Conservation (phyloP, 176 grass and related monocot genomes). For the Dendrocalamus sinicus region DNA sequence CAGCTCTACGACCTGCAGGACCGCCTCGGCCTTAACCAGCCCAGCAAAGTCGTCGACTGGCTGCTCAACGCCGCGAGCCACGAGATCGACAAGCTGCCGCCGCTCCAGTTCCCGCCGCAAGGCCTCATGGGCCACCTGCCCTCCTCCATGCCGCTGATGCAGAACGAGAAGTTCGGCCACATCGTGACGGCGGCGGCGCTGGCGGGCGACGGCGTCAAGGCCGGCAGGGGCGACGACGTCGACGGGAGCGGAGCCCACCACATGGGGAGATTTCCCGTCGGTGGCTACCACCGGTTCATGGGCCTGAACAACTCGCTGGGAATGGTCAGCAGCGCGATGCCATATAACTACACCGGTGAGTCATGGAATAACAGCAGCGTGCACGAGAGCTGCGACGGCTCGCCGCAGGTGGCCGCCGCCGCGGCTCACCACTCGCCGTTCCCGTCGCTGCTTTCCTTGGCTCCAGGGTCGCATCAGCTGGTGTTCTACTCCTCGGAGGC, state of each 20-base stretch:
- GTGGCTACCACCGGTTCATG: constrained; percentile 61
- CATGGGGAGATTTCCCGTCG: constrained; percentile 30
- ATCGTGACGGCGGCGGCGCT: constrained; percentile 13
- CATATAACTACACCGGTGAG: constrained; percentile 46
- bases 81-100: constrained; percentile 95
- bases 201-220: constrained; percentile 18
- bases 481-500: constrained; percentile 56
- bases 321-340: constrained; percentile 38
- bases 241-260: constrained; percentile 15
- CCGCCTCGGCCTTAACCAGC: constrained; percentile 87
- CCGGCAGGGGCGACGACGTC: not conserved
- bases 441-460: constrained; percentile 61
- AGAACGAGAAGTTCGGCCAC: constrained; percentile 43
- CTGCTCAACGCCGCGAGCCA: constrained; percentile 83
- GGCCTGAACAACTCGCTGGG: constrained; percentile 52
- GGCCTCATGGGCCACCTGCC: constrained; percentile 40
- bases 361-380: constrained; percentile 62
- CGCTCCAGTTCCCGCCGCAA: constrained; percentile 76
- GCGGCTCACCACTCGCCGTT: constrained; percentile 38
- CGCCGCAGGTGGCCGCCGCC: constrained; percentile 41
- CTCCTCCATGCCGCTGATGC: constrained; percentile 27
- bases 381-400: constrained; percentile 38
- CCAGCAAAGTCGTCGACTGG: constrained; percentile 98
- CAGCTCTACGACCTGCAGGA: constrained; percentile 98
- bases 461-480: constrained; percentile 58